Conservation (phyloP, 2,329 filamentous ascomycete species). For the Zymoseptoria brevis region DNA sequence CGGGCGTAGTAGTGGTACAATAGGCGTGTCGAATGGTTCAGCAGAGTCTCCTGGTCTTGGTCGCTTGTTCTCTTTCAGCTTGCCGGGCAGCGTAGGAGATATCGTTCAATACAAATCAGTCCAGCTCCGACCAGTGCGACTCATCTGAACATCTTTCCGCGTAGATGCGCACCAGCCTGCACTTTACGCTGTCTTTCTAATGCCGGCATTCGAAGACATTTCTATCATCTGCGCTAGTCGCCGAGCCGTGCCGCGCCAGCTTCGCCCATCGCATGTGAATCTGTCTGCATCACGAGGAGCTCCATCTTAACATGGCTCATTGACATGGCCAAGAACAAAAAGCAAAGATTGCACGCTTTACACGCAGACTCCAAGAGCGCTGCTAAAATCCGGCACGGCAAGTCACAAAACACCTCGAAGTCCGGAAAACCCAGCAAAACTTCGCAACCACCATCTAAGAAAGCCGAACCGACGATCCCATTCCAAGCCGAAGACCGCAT, state of each 20-base stretch:
- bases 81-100: too few relatives aligned
- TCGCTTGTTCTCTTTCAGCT: too few relatives aligned
- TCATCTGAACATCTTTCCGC: too few relatives aligned
- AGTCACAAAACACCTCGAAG: slow-evolving; percentile 5
- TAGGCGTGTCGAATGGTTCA: too few relatives aligned
- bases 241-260: neutral
- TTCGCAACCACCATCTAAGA: slow-evolving; percentile 9
- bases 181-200: too few relatives aligned
- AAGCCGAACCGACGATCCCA: slow-evolving; percentile 51
- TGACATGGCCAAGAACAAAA: slow-evolving; percentile 23
- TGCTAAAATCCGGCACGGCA: neutral
- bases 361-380: slow-evolving; percentile 6
- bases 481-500: slow-evolving; percentile 61
- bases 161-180: too few relatives aligned
- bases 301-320: neutral
- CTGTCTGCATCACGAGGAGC: neutral
- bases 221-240: too few relatives aligned
- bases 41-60: too few relatives aligned
- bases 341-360: slow-evolving; percentile 11
- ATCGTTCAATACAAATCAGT: too few relatives aligned
- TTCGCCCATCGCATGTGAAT: neutral
- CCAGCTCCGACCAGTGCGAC: too few relatives aligned
- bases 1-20: too few relatives aligned
- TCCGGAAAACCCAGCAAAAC: slow-evolving; percentile 1
- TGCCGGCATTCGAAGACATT: too few relatives aligned